A percentile compares a stretch with the other conserved stretches of the same genome.
Conservation (phyloP, 1,284 basidiomycete species). For the Marasmius oreades region DNA sequence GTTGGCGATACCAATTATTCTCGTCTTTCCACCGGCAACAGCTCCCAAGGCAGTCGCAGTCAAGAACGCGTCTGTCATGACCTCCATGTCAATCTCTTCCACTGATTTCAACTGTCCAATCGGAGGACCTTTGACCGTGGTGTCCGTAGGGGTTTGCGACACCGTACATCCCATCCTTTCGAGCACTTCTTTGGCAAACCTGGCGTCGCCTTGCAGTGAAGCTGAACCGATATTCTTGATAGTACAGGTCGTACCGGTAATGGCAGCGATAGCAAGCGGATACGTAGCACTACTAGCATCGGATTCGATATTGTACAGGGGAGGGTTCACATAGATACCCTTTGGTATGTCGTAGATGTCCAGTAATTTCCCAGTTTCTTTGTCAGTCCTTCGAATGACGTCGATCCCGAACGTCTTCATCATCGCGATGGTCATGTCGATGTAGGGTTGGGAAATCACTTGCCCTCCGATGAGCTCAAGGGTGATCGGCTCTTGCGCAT, state of each 20-base stretch:
- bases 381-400: slow-evolving; percentile 71
- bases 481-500: slow-evolving; percentile 78
- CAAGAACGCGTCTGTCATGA: slow-evolving; percentile 99
- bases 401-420: slow-evolving; percentile 92
- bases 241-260: slow-evolving; percentile 93
- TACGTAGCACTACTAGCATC: slow-evolving; percentile 97
- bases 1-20: slow-evolving; percentile 95
- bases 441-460: slow-evolving; percentile 98
- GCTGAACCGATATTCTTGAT: slow-evolving; percentile 88
- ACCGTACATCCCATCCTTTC: slow-evolving; percentile 95
- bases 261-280: slow-evolving; percentile 93
- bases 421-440: slow-evolving; percentile 99
- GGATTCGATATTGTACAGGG: slow-evolving; percentile 87
- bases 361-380: slow-evolving; percentile 56
- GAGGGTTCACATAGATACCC: slow-evolving; percentile 77
- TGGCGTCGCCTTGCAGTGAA: slow-evolving; percentile 94
- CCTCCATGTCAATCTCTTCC: slow-evolving; percentile 94
- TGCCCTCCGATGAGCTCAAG: slow-evolving; percentile 90
- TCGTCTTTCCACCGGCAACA: slow-evolving; percentile 71
- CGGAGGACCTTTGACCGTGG: slow-evolving; percentile 91
- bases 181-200: slow-evolving; percentile 91
- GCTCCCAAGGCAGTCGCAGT: slow-evolving; percentile 92
- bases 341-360: slow-evolving; percentile 90
- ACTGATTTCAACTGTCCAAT: slow-evolving; percentile 79
- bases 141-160: slow-evolving; percentile 82